phyloP scores from a whole-genome alignment of 192 early-diverging fungal species.

The Coemansia guatemalensis region DNA sequence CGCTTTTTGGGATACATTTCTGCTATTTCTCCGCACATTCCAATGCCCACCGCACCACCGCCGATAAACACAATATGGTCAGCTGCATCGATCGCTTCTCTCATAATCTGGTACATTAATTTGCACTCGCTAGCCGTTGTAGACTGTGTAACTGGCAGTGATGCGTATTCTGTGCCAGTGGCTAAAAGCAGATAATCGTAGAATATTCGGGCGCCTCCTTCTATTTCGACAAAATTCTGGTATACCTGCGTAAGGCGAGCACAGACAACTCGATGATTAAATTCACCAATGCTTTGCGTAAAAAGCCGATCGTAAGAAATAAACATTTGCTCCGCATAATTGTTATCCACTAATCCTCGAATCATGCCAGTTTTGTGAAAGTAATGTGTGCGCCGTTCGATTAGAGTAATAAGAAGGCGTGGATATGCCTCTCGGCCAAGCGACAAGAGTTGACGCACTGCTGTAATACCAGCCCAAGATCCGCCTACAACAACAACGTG shows the following conservation, averaged over 20 bases:
- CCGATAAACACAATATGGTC: conserved; percentile 63
- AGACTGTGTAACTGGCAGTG: conserved; percentile 53
- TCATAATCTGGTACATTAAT: conserved; percentile 34
- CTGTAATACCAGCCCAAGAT: conserved; percentile 57
- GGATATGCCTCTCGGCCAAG: conserved; percentile 31
- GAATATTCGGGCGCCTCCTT: conserved; percentile 50
- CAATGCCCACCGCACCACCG: conserved; percentile 63
- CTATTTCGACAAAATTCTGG: conserved; percentile 54
- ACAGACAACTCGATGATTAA: conserved; percentile 53
- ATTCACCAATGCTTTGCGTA: conserved; percentile 11
- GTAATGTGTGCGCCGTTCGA: conserved; percentile 58
- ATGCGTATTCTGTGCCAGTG: conserved; percentile 61
- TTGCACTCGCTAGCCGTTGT: conserved; percentile 35
- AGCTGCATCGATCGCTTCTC: conserved; percentile 51
- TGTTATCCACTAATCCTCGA: conserved; percentile 55
- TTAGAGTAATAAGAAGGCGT: conserved; percentile 51
- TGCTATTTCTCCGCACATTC: conserved; percentile 60
- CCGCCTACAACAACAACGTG: conserved; percentile 58
- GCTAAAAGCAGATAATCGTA: conserved; percentile 72
- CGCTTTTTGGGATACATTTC: conserved; percentile 51
- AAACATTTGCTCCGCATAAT: conserved; percentile 52
- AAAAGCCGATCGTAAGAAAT: conserved; percentile 59
- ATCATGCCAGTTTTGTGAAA: conserved; percentile 60
- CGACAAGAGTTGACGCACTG: conserved; percentile 38
- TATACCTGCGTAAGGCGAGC: conserved; percentile 51